These are phyloP conservation scores for Flaveria floridana DNA, from an alignment of 140 eudicot species.

Conservation along the genomic window DNA sequence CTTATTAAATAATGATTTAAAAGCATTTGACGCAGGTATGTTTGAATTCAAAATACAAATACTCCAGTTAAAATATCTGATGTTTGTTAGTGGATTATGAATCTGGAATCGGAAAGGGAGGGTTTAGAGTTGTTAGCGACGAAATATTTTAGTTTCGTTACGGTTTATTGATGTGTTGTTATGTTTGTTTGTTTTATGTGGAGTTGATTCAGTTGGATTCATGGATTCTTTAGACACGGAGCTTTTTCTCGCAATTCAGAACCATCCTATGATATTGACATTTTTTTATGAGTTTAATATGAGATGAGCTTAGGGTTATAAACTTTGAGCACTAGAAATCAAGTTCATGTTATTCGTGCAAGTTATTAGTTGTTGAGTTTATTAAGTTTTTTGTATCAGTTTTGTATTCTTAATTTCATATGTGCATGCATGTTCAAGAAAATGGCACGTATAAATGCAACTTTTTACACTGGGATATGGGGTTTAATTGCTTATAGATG, in stretches of 20 bases:
- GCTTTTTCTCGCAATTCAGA: slow-evolving; percentile 50
- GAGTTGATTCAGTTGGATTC: slow-evolving; percentile 25
- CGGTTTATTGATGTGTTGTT: not conserved
- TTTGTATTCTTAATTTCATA: too few relatives aligned
- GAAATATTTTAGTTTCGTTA: not conserved
- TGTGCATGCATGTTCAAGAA: too few relatives aligned
- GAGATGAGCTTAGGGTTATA: slow-evolving; percentile 15
- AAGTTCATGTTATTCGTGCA: slow-evolving; percentile 4
- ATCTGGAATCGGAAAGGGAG: slow-evolving; percentile 16
- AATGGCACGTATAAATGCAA: too few relatives aligned
- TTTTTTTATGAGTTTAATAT: not conserved
- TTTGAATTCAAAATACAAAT: not conserved
- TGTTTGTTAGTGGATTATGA: not conserved
- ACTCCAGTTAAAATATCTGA: too few relatives aligned
- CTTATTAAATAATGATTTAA: too few relatives aligned
- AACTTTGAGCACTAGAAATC: slow-evolving; percentile 9
- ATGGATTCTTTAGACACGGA: slow-evolving; percentile 53
- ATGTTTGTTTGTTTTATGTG: slow-evolving; percentile 6
- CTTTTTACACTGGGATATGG: too few relatives aligned
- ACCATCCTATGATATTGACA: not conserved
- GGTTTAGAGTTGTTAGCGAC: not conserved
- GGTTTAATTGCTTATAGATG: not conserved
- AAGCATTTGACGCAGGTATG: not conserved
- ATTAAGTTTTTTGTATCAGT: too few relatives aligned
- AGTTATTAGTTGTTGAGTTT: not conserved